Conservation (phyloP, 1,139 yeast genomes). For the Tardiomyces digboiensis region DNA sequence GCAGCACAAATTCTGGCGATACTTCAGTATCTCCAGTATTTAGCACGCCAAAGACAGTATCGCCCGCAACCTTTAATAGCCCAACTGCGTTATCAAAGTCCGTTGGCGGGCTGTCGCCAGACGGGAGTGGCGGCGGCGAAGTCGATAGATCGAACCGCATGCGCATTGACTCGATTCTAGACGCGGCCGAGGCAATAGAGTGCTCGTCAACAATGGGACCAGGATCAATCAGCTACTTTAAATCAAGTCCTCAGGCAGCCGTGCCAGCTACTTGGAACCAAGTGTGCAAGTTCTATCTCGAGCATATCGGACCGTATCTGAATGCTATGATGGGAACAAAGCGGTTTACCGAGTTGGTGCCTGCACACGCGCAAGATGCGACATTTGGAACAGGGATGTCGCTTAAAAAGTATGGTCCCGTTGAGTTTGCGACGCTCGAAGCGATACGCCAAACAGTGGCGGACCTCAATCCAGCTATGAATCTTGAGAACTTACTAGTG, state of each 20-base stretch:
- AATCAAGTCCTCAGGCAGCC: neutral
- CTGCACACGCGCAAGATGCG: slow-evolving; percentile 4
- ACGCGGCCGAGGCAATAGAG: slow-evolving; percentile 1
- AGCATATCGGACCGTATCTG: slow-evolving; percentile 16
- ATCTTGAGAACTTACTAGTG: slow-evolving; percentile 16
- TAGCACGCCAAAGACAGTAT: neutral
- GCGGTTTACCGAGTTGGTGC: slow-evolving; percentile 11
- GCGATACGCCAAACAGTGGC: slow-evolving; percentile 24
- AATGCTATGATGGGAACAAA: slow-evolving; percentile 17
- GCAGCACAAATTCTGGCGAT: neutral
- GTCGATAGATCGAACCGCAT: neutral
- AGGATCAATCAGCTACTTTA: neutral
- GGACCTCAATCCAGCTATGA: slow-evolving; percentile 13
- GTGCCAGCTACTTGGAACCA: slow-evolving; percentile 14
- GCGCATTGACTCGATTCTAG: neutral
- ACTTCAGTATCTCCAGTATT: neutral
- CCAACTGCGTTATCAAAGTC: no score
- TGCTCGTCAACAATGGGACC: neutral
- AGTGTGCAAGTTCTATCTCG: slow-evolving; percentile 14
- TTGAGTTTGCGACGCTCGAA: slow-evolving; percentile 21
- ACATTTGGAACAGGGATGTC: slow-evolving; percentile 2
- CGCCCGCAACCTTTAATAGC: no score
- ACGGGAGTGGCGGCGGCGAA: neutral
- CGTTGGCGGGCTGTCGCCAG: neutral
- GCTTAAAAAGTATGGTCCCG: slow-evolving; percentile 4